Conservation (phyloP, 140 eudicot genomes). For the Cichorium intybus region DNA sequence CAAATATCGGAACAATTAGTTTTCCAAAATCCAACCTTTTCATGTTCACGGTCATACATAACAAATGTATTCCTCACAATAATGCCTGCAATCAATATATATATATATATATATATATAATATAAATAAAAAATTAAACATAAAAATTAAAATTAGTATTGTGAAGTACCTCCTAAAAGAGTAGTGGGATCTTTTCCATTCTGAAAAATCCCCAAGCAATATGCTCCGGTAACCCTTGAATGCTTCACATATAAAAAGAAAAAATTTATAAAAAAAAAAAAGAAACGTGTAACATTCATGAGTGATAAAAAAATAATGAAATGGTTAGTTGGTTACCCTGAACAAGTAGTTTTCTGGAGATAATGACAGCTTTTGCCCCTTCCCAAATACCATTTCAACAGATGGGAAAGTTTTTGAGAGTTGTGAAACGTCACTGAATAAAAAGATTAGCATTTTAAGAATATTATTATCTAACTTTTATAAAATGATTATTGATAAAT, state of each 20-base stretch:
- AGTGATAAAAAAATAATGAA: neutral
- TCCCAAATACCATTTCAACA: constrained; percentile 84
- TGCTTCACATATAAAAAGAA: constrained; percentile 45
- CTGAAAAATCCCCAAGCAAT: constrained; percentile 91
- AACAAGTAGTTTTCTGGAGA: constrained; percentile 97
- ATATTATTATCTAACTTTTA: constrained; percentile 3
- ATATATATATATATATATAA: neutral
- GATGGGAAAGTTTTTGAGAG: constrained; percentile 76
- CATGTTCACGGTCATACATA: constrained; percentile 88
- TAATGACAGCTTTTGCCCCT: constrained; percentile 71
- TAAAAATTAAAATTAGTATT: neutral
- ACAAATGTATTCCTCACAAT: constrained; percentile 94
- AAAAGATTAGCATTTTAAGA: constrained; percentile 6
- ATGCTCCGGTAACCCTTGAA: constrained; percentile 85
- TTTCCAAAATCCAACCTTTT: constrained; percentile 93
- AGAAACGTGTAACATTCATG: neutral
- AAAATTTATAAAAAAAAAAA: neutral
- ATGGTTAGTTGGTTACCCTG: constrained; percentile 72
- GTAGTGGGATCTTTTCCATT: constrained; percentile 97
- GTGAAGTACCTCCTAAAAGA: constrained; percentile 79
- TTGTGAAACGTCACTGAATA: constrained; percentile 67
- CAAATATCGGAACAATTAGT: constrained; percentile 92
- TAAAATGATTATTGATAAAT: neutral
- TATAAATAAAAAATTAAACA: neutral
- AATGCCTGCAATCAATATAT: constrained; percentile 45